Base-by-base conservation (phyloP, 306 rosid species). In the Abrus pulchellus region DNA sequence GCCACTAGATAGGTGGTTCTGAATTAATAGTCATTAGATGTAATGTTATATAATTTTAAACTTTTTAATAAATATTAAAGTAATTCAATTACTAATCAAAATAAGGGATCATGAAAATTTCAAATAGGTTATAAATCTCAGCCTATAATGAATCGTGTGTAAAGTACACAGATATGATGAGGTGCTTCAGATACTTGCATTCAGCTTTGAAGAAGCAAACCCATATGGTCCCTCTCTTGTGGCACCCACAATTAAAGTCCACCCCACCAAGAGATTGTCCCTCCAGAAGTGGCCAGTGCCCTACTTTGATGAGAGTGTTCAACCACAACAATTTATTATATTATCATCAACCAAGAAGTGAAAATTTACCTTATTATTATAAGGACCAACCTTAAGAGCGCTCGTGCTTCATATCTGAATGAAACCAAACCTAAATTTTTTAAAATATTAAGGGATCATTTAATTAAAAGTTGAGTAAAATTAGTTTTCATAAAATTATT, bases 251-350 rank as follows among this genome's bases (percentile, higher is more conserved):
- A 56, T 38, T 64, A 12, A 68, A 45, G 68, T 72, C 55, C 75
- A 63, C 56, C 55, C 32, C 43, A 52, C 53, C 7, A 47, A 11
- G 12, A 71, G 68, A 56, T 74, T 32, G 60, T 72, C 68, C 47
- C 80, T 63, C 28, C 5, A 0, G 64, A 20, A 38, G 76, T 65
- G 54, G 79, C 30, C 29, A 77, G 40, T 72, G 49, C 68, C 80
- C 83, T 76, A 81, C 80, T 50, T 43, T 67, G 81, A 81, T 67
- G 32, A 59, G 78, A 81, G 74, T 27, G 30, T 79, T 34, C 83
- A 73, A 85, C 83, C 74, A 53, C 40, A 79, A 33, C 34, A 3
- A 33, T 53, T 66, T 63, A 67, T 33, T 34, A 27, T 63, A 4
- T n/a, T 5, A 62, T 34, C 56, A 47, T 48, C 62, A 45, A 36